Evolutionary conservation across 345 rosid species (phyloP).

Genomic region (Eucalyptus shirleyi): DNA sequence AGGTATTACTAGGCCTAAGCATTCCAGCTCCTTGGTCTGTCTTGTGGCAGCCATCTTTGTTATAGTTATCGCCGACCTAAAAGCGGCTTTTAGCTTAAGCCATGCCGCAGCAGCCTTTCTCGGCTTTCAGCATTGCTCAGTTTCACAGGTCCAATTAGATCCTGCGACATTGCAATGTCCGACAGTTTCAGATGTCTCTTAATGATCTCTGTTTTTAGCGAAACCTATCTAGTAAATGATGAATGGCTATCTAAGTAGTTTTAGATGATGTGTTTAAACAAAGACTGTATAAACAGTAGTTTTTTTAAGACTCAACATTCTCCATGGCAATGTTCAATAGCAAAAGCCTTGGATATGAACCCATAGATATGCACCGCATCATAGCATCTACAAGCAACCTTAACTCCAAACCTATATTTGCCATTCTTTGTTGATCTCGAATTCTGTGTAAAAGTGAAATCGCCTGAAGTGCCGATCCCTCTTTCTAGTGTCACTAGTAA

Average conservation of each 20-base stretch:
- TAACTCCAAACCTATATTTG: neutral
- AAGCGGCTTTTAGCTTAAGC: neutral
- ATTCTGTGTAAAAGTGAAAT: neutral
- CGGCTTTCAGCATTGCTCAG: neutral
- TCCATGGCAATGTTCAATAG: neutral
- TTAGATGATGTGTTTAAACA: neutral
- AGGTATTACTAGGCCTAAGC: neutral
- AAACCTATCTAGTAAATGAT: neutral
- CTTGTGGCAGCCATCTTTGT: neutral
- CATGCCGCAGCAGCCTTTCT: neutral
- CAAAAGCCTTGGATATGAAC: neutral
- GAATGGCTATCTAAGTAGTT: neutral
- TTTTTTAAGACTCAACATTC: neutral
- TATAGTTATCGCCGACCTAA: neutral
- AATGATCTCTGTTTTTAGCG: neutral
- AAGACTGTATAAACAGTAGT: neutral
- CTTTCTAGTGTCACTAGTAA: neutral
- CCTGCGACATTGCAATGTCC: neutral
- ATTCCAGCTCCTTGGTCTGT: neutral
- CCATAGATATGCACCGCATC: neutral
- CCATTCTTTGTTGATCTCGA: accelerated
- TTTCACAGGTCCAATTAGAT: neutral
- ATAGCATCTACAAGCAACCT: neutral
- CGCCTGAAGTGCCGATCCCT: neutral
- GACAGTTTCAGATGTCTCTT: neutral